These are phyloP conservation scores for Solanum hybrid DNA, from an alignment of 305 asterid genomes.

Conservation along the genomic window DNA sequence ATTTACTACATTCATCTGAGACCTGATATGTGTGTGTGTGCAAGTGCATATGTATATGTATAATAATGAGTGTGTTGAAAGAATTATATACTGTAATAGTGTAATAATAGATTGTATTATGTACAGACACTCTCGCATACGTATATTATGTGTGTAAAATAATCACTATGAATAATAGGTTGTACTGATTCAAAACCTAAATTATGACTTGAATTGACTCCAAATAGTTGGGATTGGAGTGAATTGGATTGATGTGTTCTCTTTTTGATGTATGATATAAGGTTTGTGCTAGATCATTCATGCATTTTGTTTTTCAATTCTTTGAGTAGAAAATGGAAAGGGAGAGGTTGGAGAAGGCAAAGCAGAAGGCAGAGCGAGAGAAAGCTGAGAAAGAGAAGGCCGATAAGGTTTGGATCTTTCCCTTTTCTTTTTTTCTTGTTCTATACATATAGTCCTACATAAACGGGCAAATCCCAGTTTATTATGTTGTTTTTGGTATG, in stretches of 20 bases:
- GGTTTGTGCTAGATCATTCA: not conserved
- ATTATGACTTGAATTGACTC: not conserved
- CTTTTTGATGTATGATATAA: not conserved
- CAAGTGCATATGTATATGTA: not conserved
- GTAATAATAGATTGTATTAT: not conserved
- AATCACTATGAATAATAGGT: too few relatives aligned
- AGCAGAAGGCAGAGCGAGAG: constrained; percentile 24
- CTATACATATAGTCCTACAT: not conserved
- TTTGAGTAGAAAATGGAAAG: constrained; percentile 28
- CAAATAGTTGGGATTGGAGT: not conserved
- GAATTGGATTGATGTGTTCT: not conserved
- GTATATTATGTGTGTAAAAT: not conserved
- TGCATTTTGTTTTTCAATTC: not conserved
- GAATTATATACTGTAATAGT: not conserved
- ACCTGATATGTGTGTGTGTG: not conserved
- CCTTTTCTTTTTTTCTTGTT: too few relatives aligned
- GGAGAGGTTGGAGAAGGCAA: constrained; percentile 33
- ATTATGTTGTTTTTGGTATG: not conserved
- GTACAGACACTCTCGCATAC: not conserved
- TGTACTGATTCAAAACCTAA: too few relatives aligned
- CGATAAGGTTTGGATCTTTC: constrained; percentile 17
- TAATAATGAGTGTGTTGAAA: not conserved
- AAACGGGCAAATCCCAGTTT: not conserved
- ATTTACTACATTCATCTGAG: not conserved
- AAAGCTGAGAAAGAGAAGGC: constrained; percentile 23